Conservation (phyloP, 176 grass and related monocot species). For the Phyllostachys edulis region DNA sequence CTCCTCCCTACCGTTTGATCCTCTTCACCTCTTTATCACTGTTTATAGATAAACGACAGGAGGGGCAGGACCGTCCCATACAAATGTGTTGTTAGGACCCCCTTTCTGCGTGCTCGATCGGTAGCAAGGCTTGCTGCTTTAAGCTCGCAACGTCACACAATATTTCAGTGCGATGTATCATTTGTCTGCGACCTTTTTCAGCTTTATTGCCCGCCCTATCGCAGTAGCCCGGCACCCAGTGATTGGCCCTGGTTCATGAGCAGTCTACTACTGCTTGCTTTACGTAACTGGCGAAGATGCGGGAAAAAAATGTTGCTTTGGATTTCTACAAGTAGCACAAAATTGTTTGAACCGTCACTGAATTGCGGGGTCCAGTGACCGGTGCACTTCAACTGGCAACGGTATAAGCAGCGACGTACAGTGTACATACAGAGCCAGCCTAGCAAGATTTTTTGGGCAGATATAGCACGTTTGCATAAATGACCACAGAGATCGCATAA, state of each 20-base stretch:
- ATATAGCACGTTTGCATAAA: no score
- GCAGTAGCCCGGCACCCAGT: neutral
- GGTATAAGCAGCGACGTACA: no score
- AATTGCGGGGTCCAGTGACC: no score
- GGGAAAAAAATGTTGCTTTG: neutral
- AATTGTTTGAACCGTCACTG: no score
- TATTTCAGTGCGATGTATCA: neutral
- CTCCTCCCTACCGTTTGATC: no score
- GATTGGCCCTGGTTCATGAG: neutral
- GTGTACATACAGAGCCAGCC: no score
- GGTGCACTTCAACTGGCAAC: no score
- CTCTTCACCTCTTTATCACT: no score
- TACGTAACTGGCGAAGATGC: neutral
- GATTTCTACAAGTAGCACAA: neutral
- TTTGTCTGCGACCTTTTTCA: neutral
- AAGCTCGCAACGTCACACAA: neutral
- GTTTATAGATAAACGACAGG: no score
- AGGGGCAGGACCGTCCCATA: no score
- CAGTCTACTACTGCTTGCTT: neutral
- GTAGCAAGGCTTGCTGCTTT: neutral
- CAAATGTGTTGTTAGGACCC: neutral
- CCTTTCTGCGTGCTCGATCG: neutral
- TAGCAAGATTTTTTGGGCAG: no score
- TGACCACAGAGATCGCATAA: no score
- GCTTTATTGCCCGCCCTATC: neutral